phyloP scores from a whole-genome alignment of 2,329 filamentous ascomycete genomes.

The Parasarocladium wereldwijsianum region DNA sequence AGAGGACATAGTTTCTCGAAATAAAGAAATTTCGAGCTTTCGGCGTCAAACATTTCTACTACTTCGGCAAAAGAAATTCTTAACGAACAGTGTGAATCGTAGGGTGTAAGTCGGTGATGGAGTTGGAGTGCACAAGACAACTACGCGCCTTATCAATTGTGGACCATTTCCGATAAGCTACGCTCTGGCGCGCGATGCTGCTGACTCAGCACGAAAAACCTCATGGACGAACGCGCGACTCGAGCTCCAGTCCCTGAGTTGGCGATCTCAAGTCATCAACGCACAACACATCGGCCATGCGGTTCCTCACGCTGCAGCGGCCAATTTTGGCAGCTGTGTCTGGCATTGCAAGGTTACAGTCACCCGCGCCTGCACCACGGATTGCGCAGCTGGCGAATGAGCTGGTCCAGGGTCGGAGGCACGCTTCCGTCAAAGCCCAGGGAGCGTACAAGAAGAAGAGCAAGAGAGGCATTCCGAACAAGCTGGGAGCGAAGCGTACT shows the following conservation, averaged over 20 bases:
- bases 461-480: slow-evolving; percentile 54
- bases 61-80: no score
- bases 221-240: neutral
- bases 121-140: slow-evolving; percentile 15
- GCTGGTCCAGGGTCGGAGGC: slow-evolving; percentile 33
- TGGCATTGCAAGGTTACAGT: slow-evolving; percentile 13
- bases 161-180: slow-evolving; percentile 21
- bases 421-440: slow-evolving; percentile 48
- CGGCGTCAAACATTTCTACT: slow-evolving; percentile 17
- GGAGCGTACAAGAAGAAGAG: slow-evolving; percentile 51
- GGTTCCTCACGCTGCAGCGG: slow-evolving; percentile 30
- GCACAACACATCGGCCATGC: slow-evolving; percentile 25
- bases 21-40: slow-evolving; percentile 20
- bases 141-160: slow-evolving; percentile 19
- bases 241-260: slow-evolving; percentile 9
- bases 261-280: slow-evolving; percentile 8
- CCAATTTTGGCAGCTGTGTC: slow-evolving; percentile 26
- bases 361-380: slow-evolving; percentile 9
- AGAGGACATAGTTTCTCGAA: slow-evolving; percentile 20
- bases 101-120: no score
- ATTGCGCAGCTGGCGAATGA: slow-evolving; percentile 21
- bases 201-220: slow-evolving; percentile 6
- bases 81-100: no score
- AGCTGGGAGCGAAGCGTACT: slow-evolving; percentile 85
- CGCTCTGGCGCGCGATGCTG: slow-evolving; percentile 19